Evolutionary conservation across 2,329 filamentous ascomycete species (phyloP).

Genomic region (Nothopassalora personata): DNA sequence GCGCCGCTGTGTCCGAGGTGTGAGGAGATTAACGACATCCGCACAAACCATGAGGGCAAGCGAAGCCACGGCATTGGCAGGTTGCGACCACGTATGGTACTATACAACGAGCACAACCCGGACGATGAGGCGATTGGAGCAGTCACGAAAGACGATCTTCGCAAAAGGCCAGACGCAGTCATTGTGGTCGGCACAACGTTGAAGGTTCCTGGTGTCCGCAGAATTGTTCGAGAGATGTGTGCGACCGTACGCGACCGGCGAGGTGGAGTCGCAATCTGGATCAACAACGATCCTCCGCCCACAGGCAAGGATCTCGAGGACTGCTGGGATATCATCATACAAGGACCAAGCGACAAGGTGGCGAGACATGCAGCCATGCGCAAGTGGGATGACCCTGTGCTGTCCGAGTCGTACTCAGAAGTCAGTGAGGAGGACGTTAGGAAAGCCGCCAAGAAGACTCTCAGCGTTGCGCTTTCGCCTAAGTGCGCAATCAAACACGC

Average conservation of each 20-base stretch:
- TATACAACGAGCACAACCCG: conserved; percentile 96
- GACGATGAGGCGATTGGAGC: conserved; percentile 94
- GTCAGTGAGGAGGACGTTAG: conserved; percentile 43
- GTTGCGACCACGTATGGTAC: conserved; percentile 83
- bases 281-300: conserved; percentile 84
- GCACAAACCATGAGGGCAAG: conserved; percentile 71
- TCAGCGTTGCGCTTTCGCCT: conserved; percentile 16
- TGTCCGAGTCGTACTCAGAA: conserved; percentile 38
- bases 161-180: conserved; percentile 79
- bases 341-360: conserved; percentile 81
- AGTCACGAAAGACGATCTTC: conserved; percentile 79
- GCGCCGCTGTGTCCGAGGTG: conserved; percentile 76
- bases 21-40: conserved; percentile 66
- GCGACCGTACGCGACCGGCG: conserved; percentile 73
- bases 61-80: conserved; percentile 89
- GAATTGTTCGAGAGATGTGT: conserved; percentile 87
- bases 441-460: conserved; percentile 34
- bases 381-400: conserved; percentile 49
- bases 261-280: conserved; percentile 78
- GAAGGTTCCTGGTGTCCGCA: conserved; percentile 87
- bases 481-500: conserved; percentile 13
- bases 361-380: conserved; percentile 63
- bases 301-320: conserved; percentile 79
- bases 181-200: conserved; percentile 93
- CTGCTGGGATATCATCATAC: conserved; percentile 87